phyloP scores from a whole-genome alignment of 768 basidiomycete genomes.

The Calvatia gigantea region DNA sequence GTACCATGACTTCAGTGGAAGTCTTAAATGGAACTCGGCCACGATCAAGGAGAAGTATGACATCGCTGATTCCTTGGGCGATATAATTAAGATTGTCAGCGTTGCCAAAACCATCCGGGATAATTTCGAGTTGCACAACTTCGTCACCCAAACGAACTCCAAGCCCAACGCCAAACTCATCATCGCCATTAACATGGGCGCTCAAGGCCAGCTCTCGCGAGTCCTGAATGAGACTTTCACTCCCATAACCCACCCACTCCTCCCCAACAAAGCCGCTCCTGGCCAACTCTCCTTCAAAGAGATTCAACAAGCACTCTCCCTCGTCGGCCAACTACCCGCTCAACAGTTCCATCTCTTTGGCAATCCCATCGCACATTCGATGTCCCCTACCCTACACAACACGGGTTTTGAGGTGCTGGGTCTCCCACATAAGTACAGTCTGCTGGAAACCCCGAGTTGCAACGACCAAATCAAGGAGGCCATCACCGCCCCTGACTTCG shows the following conservation, averaged over 20 bases:
- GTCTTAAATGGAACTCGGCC: conserved; percentile 74
- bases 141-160: conserved; percentile 48
- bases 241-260: conserved; percentile 84
- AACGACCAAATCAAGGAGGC: conserved; percentile 62
- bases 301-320: conserved; percentile 77
- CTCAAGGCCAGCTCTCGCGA: conserved; percentile 85
- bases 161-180: conserved; percentile 67
- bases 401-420: conserved; percentile 79
- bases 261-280: conserved; percentile 87
- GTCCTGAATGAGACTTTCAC: conserved; percentile 83
- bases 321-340: conserved; percentile 75
- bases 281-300: conserved; percentile 89
- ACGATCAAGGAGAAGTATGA: conserved; percentile 67
- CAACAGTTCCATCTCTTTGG: conserved; percentile 86
- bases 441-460: conserved; percentile 71
- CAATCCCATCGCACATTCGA: conserved; percentile 81
- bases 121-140: conserved; percentile 76
- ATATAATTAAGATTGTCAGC: conserved; percentile 91
- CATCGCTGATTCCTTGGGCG: conserved; percentile 63
- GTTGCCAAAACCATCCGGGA: conserved; percentile 73
- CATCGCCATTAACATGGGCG: conserved; percentile 93
- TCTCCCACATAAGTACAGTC: conserved; percentile 75
- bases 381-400: conserved; percentile 94
- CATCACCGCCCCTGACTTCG: conserved; percentile 70
- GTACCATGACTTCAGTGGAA: conserved; percentile 93